Conservation (phyloP, 345 rosid species). For the Reutealis trisperma region DNA sequence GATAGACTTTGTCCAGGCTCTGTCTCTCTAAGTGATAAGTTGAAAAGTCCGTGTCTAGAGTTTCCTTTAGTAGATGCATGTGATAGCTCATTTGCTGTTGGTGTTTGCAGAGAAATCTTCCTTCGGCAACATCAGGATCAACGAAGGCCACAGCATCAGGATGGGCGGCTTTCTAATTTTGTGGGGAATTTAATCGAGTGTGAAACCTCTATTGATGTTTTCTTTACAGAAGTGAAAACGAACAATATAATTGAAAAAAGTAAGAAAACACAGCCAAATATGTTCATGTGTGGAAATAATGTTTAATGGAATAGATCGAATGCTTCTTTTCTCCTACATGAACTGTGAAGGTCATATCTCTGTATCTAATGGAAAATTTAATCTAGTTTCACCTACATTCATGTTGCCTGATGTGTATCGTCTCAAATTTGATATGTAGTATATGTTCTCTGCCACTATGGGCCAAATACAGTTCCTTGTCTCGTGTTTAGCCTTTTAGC, state of each 20-base stretch:
- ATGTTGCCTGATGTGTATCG: not conserved
- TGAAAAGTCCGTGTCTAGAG: not conserved
- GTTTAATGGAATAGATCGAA: constrained; percentile 3
- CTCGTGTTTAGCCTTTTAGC: not conserved
- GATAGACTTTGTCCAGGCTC: not conserved
- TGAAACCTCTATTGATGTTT: constrained; percentile 15
- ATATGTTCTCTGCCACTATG: not conserved
- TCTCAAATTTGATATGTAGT: not conserved
- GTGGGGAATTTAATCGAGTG: constrained; percentile 18
- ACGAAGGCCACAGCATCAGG: constrained; percentile 74
- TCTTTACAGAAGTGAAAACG: not conserved
- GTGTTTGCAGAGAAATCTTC: constrained; percentile 75
- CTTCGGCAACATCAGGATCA: constrained; percentile 57
- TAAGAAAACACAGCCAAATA: constrained; percentile 13
- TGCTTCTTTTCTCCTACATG: constrained; percentile 3
- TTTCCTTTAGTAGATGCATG: not conserved
- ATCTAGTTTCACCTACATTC: not conserved
- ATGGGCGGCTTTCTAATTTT: constrained; percentile 90
- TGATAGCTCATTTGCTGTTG: constrained; percentile 12
- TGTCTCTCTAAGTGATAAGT: not conserved
- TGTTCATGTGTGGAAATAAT: constrained; percentile 21
- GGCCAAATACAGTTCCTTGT: not conserved
- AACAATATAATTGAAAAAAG: constrained; percentile 10
- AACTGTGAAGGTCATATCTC: not conserved
- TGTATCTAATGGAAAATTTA: not conserved